Percentiles rank a stretch among this genome's conserved stretches.
phyloP scores from a whole-genome alignment of 2,329 filamentous ascomycete species.

The Fusarium sp. region DNA sequence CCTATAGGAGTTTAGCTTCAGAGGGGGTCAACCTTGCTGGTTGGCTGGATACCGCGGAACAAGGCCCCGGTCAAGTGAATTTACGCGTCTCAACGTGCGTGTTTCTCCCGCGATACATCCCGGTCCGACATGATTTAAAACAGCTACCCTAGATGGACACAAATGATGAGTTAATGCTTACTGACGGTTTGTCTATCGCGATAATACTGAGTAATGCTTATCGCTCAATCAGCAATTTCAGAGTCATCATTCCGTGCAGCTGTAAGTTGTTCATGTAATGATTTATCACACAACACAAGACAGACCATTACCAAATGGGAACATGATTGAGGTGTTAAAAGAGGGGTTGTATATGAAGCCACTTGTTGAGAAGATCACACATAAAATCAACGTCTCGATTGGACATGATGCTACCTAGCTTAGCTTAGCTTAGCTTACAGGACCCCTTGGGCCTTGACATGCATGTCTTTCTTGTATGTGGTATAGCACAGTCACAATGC shows the following conservation, averaged over 20 bases:
- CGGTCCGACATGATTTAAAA: slow-evolving; percentile 23
- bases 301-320: neutral
- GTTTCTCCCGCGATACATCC: slow-evolving; percentile 16
- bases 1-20: slow-evolving; percentile 2
- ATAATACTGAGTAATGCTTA: slow-evolving; percentile 25
- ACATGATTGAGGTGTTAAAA: neutral
- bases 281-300: slow-evolving; percentile 7
- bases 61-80: neutral
- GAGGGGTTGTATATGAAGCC: slow-evolving; percentile 20
- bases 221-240: slow-evolving; percentile 4
- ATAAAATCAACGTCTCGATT: slow-evolving; percentile 6
- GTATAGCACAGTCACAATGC: too few relatives aligned
- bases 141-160: slow-evolving; percentile 27
- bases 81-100: slow-evolving; percentile 30
- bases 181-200: neutral
- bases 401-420: neutral
- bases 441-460: slow-evolving; percentile 9
- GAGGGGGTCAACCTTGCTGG: neutral
- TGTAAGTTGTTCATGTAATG: slow-evolving; percentile 9
- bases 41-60: slow-evolving; percentile 2
- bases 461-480: neutral
- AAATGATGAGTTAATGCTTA: slow-evolving; percentile 29
- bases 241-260: neutral
- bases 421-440: neutral
- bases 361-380: slow-evolving; percentile 15